A percentile compares a stretch with the other conserved stretches of the same genome.
Evolutionary conservation across 1,284 basidiomycete genomes (phyloP).

Genomic region (Leccinum brunneo-olivaceum): DNA sequence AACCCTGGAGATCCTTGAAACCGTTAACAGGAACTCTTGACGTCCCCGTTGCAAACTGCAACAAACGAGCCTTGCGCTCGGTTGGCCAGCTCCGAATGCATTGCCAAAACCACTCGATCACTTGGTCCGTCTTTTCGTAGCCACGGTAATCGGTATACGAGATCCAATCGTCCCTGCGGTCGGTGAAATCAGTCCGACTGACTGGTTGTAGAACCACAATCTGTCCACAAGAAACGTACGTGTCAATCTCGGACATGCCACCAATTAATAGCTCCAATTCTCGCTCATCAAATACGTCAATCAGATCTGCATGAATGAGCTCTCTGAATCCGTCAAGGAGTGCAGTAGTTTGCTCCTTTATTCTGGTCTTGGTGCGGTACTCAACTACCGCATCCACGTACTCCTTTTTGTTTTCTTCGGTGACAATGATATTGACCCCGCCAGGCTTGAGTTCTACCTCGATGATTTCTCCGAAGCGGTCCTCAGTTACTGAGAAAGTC

Average conservation of each 20-base stretch:
- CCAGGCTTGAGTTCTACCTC: constrained; percentile 89
- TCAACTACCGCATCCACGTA: constrained; percentile 94
- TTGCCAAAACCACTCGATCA: constrained; percentile 99
- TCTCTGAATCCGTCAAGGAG: constrained; percentile 96
- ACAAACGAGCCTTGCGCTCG: constrained; percentile 88
- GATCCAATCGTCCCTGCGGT: constrained; percentile 71
- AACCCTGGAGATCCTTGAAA: constrained; percentile 97
- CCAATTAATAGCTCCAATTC: constrained; percentile 96
- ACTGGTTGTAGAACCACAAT: background rate
- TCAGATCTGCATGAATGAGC: constrained; percentile 89
- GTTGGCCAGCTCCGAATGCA: constrained; percentile 94
- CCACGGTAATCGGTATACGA: constrained; percentile 83
- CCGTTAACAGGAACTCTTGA: constrained; percentile 97
- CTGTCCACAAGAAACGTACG: constrained; percentile 44
- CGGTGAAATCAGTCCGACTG: constrained; percentile 8
- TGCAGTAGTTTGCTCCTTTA: constrained; percentile 92
- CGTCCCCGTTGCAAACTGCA: constrained; percentile 98
- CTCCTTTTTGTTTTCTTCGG: constrained; percentile 98
- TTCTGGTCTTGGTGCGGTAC: constrained; percentile 89
- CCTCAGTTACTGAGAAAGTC: constrained; percentile 92
- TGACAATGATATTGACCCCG: constrained; percentile 82
- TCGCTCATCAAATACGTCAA: constrained; percentile 97
- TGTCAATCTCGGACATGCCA: constrained; percentile 98
- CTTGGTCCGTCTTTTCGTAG: constrained; percentile 84
- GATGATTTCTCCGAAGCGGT: constrained; percentile 95